phyloP scores from a whole-genome alignment of 352 stramenopile genomes.

The Phytophthora sojae region DNA sequence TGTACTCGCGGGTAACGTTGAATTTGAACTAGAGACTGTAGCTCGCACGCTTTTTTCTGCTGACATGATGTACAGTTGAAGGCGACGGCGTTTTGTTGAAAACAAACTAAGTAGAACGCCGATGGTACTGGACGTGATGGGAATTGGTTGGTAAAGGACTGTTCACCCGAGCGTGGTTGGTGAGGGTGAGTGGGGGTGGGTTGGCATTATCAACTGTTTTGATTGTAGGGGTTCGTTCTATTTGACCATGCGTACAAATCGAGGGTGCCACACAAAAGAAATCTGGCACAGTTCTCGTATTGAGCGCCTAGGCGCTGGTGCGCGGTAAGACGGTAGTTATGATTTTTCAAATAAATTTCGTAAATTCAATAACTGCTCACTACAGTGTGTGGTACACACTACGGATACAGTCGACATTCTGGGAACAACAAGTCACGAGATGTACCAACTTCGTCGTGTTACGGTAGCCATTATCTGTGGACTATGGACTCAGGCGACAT shows the following conservation, averaged over 20 bases:
- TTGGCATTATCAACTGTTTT: background rate
- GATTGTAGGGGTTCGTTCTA: background rate
- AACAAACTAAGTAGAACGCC: background rate
- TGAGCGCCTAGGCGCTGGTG: too few species aligned
- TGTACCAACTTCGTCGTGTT: too few species aligned
- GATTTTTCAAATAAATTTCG: too few species aligned
- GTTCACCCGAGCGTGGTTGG: background rate
- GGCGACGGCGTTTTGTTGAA: background rate
- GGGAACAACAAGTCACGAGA: too few species aligned
- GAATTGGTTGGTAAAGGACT: background rate
- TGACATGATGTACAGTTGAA: background rate
- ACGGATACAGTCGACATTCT: too few species aligned
- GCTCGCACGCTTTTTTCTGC: background rate
- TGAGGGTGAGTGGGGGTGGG: background rate
- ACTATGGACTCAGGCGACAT: too few species aligned
- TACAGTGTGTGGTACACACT: too few species aligned
- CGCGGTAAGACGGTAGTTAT: too few species aligned
- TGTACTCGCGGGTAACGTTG: background rate
- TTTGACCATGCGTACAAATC: background rate
- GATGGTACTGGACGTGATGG: too few species aligned
- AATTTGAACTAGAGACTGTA: background rate
- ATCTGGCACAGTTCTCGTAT: too few species aligned
- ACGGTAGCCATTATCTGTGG: too few species aligned
- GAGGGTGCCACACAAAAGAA: background rate
- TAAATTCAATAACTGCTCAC: too few species aligned